Base-by-base conservation (phyloP, 768 basidiomycete genomes). In the Russula vinacea region DNA sequence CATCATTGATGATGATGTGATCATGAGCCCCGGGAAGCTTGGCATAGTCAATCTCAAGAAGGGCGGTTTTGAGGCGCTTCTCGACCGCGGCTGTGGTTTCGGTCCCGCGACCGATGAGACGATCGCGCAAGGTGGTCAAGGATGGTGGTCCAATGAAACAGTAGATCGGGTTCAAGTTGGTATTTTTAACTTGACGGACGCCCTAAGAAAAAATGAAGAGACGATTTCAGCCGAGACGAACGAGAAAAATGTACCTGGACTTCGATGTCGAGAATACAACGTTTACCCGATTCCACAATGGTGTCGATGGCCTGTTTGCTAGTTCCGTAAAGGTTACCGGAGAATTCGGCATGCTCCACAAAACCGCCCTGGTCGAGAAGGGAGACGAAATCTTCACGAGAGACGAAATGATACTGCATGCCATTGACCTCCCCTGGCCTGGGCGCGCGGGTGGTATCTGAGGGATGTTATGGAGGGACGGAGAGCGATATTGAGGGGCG, bases 201-300 rank as follows among this genome's bases (percentile, higher is more conserved):
- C 96, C 96, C 92, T 95, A 75, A 40, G 58, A 58, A 51, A 22
- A 37, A 50, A 60, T 59, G 63, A 63, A 58, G 37, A 53, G 62
- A 58, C 1, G 40, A 9, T 45, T 52, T 56, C 40, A 39, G 37
- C 11, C 60, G 33, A 42, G 35, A 47, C 42, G 44, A 63, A 47
- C 44, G 60, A 26, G 58, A 37, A 37, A 22, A 53, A 77, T 79
- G 62, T 72, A 91, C 93, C 88, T 98, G 95, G 11, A 90, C 88
- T 71, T 98, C 96, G 63, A 98, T 98, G 73, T 98, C 96, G 44
- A 98, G 82, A 63, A 98, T 88, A 73, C 96, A 98, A 14, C 92
- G 85, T 66, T 82, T 84, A 17, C 91, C 92, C 3, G 82, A 78
- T 19, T 80, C 75, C 40, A 84, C 80, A 32, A 97, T 87, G 35